Evolutionary conservation across 331 rosid species (phyloP).

Genomic region (Arachis monticola): DNA sequence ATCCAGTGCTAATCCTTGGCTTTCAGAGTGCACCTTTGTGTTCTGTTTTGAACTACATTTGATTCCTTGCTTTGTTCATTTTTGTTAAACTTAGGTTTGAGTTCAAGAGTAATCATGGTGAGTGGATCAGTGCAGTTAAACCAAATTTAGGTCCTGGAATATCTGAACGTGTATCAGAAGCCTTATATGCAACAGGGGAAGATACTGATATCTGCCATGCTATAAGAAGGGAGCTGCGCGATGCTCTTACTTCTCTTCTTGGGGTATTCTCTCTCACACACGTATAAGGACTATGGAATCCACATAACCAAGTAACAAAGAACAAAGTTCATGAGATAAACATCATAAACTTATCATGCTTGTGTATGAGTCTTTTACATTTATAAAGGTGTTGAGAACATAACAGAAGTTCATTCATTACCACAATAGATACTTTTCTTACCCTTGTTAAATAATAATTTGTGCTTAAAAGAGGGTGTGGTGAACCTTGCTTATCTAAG

Average conservation of each 20-base stretch:
- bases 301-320: neutral
- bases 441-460: neutral
- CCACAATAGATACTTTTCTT: neutral
- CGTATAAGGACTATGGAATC: neutral
- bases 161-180: constrained; percentile 69
- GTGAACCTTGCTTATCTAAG: neutral
- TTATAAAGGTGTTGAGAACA: neutral
- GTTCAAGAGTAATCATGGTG: constrained; percentile 81
- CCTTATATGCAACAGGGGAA: constrained; percentile 62
- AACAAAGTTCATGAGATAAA: constrained; percentile 1
- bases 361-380: neutral
- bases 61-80: constrained; percentile 15
- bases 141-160: constrained; percentile 89
- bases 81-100: constrained; percentile 59
- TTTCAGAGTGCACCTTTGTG: constrained; percentile 32
- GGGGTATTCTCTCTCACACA: constrained; percentile 64
- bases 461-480: no score
- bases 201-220: constrained; percentile 50
- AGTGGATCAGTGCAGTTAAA: constrained; percentile 72
- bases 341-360: neutral
- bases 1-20: constrained; percentile 4
- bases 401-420: neutral
- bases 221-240: constrained; percentile 59
- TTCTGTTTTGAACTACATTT: constrained; percentile 14
- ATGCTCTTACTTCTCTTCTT: constrained; percentile 74